A percentile compares a stretch with the other conserved stretches of the same genome.
Conservation (phyloP, 306 rosid species). For the Elaeagnus macrophylla region DNA sequence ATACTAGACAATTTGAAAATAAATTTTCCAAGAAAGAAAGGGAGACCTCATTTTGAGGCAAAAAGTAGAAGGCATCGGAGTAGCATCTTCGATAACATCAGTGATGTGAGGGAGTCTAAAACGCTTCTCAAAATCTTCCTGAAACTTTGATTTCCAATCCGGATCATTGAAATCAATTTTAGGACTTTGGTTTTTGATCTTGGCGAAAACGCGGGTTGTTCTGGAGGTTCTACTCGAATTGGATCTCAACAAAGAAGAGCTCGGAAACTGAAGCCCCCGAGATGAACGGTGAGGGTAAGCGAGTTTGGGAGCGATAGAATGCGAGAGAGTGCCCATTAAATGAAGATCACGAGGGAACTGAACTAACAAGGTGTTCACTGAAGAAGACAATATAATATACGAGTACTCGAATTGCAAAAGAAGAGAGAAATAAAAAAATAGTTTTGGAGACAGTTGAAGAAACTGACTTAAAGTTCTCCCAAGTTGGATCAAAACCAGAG, state of each 20-base stretch:
- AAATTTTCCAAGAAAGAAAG: too few relatives aligned
- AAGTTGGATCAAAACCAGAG: too few relatives aligned
- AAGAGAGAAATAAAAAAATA: too few relatives aligned
- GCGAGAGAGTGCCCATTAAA: slow-evolving; percentile 57
- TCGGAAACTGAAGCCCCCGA: slow-evolving; percentile 9
- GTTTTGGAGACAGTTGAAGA: too few relatives aligned
- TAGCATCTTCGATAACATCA: slow-evolving; percentile 46
- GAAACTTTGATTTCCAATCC: slow-evolving; percentile 76
- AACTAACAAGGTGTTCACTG: too few relatives aligned
- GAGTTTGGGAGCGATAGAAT: slow-evolving; percentile 36
- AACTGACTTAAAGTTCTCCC: too few relatives aligned
- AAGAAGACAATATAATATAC: too few relatives aligned
- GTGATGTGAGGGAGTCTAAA: slow-evolving; percentile 79
- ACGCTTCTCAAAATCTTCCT: slow-evolving; percentile 60
- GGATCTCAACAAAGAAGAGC: slow-evolving; percentile 6
- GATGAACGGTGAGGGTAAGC: slow-evolving; percentile 23
- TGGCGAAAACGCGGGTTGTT: slow-evolving; percentile 23
- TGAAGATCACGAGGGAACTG: slow-evolving; percentile 12
- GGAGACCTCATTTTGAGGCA: slow-evolving; percentile 86
- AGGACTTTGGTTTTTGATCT: slow-evolving; percentile 13
- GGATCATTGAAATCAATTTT: slow-evolving; percentile 67
- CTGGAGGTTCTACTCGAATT: slow-evolving; percentile 4
- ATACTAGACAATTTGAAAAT: neutral
- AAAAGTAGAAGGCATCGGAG: slow-evolving; percentile 84
- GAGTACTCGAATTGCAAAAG: too few relatives aligned